These are phyloP conservation scores for Austropuccinia psidii DNA, from an alignment of 1,284 basidiomycete genomes.

Conservation along the genomic window DNA sequence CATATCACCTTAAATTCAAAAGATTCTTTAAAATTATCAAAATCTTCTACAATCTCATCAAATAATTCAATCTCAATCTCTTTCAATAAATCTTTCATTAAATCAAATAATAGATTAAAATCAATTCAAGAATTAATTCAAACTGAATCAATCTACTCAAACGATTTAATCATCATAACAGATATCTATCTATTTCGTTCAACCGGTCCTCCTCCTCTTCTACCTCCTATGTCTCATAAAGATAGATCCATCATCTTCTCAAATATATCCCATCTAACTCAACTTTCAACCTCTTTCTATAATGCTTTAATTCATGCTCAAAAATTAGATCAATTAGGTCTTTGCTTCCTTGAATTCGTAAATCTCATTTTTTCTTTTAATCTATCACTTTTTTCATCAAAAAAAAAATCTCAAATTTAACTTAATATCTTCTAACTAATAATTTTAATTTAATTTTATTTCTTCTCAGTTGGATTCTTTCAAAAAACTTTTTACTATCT, in stretches of 20 bases:
- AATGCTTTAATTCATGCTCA: not conserved
- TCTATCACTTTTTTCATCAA: not conserved
- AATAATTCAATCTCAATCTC: no score
- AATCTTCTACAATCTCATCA: no score
- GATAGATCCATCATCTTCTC: conserved; percentile 19
- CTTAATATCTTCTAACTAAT: not conserved
- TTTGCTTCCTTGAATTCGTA: conserved; percentile 23
- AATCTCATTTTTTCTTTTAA: not conserved
- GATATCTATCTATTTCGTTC: conserved; percentile 16
- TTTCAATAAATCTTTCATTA: no score
- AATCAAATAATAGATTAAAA: not conserved
- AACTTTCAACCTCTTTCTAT: not conserved
- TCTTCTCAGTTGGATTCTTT: not conserved
- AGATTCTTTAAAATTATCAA: no score
- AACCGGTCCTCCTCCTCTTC: not conserved
- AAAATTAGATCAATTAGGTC: not conserved
- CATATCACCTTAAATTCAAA: no score
- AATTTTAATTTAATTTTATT: not conserved
- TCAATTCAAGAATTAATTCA: conserved; percentile 11
- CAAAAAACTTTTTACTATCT: conserved; percentile 1
- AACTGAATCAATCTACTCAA: conserved; percentile 17
- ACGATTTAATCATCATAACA: conserved; percentile 4
- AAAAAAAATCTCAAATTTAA: not conserved
- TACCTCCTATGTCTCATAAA: not conserved
- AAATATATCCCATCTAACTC: not conserved